Evolutionary conservation across 495 filamentous ascomycete genomes (phyloP).

Genomic region (Penicillium pulvis): DNA sequence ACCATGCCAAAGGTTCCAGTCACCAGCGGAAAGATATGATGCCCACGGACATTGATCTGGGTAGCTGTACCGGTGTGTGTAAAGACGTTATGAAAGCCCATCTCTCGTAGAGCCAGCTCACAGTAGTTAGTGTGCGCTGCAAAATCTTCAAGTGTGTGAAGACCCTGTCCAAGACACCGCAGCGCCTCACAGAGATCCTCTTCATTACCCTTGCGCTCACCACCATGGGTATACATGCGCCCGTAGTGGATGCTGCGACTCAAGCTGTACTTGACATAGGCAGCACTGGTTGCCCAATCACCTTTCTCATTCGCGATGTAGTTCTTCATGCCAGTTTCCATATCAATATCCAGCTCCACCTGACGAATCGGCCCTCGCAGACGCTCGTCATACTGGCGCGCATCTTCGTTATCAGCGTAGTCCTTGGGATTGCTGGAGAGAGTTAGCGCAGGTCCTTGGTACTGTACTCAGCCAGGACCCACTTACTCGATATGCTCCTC

Average conservation of each 20-base stretch:
- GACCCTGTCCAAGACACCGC: conserved; percentile 82
- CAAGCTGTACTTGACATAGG: conserved; percentile 86
- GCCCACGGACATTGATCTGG: conserved; percentile 71
- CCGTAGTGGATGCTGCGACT: conserved; percentile 86
- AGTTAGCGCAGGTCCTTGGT: not conserved
- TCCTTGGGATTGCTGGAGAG: conserved; percentile 70
- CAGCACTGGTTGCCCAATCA: conserved; percentile 83
- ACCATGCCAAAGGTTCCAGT: conserved; percentile 92
- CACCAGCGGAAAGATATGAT: conserved; percentile 80
- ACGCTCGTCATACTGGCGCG: conserved; percentile 79
- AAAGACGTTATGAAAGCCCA: conserved; percentile 82
- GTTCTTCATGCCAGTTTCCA: conserved; percentile 93
- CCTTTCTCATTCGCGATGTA: conserved; percentile 93
- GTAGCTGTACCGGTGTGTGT: conserved; percentile 78
- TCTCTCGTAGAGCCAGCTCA: conserved; percentile 83
- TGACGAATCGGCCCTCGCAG: conserved; percentile 75
- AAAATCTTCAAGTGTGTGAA: conserved; percentile 95
- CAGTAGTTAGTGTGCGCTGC: conserved; percentile 94
- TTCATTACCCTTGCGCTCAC: conserved; percentile 66
- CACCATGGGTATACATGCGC: conserved; percentile 77
- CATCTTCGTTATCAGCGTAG: conserved; percentile 88
- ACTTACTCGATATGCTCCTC: conserved; percentile 86
- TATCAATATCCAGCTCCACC: conserved; percentile 80
- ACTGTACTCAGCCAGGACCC: not conserved
- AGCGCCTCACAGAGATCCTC: conserved; percentile 89